phyloP scores from a whole-genome alignment of 2,329 filamentous ascomycete species.

The Myriangium duriaei region DNA sequence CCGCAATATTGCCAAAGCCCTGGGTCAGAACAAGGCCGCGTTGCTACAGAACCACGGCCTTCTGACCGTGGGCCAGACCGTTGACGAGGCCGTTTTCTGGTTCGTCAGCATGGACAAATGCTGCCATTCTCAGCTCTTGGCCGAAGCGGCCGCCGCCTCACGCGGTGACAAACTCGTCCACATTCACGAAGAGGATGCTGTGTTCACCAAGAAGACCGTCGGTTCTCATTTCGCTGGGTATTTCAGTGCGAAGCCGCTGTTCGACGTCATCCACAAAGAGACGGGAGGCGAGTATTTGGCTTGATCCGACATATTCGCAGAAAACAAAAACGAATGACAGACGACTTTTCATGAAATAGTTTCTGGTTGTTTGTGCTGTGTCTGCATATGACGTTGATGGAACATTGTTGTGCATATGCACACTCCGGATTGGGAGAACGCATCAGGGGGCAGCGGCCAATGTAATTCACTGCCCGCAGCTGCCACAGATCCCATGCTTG shows the following conservation, averaged over 20 bases:
- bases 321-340: no score
- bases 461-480: no score
- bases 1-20: slow-evolving; percentile 27
- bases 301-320: no score
- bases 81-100: slow-evolving; percentile 32
- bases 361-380: no score
- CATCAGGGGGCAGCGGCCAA: no score
- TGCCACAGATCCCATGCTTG: no score
- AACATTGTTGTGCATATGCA: no score
- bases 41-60: slow-evolving; percentile 34
- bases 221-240: slow-evolving; percentile 51
- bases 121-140: slow-evolving; percentile 34
- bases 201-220: slow-evolving; percentile 53
- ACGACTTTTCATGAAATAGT: no score
- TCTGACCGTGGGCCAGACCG: slow-evolving; percentile 29
- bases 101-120: slow-evolving; percentile 30
- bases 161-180: slow-evolving; percentile 52
- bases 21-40: slow-evolving; percentile 30
- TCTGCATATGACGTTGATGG: no score
- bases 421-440: no score
- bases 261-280: slow-evolving; percentile 56
- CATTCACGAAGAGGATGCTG: slow-evolving; percentile 55
- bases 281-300: slow-evolving; percentile 43
- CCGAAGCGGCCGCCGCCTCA: slow-evolving; percentile 48
- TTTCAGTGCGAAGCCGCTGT: slow-evolving; percentile 59